phyloP scores from a whole-genome alignment of 2,329 filamentous ascomycete species.

The Aspergillus fumigatiaffinis region DNA sequence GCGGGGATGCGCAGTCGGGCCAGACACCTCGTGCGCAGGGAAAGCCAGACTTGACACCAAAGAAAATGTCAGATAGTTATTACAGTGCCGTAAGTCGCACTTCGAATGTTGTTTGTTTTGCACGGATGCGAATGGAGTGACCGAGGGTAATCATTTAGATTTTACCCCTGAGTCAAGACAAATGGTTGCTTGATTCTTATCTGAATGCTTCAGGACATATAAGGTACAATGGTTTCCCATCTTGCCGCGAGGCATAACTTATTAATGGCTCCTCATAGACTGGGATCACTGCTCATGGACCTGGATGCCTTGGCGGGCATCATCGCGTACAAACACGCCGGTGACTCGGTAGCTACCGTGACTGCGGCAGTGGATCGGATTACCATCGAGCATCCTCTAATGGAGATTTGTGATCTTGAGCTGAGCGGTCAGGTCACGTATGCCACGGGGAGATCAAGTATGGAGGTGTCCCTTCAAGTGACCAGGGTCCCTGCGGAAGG shows the following conservation, averaged over 20 bases:
- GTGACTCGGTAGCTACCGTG: constrained; percentile 60
- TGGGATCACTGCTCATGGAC: constrained; percentile 75
- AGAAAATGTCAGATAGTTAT: constrained; percentile 68
- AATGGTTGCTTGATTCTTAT: constrained; percentile 74
- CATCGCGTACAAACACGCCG: constrained; percentile 69
- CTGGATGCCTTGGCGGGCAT: constrained; percentile 73
- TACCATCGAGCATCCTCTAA: constrained; percentile 65
- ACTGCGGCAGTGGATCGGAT: constrained; percentile 63
- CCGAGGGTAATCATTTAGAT: constrained; percentile 42
- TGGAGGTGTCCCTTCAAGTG: constrained; percentile 71
- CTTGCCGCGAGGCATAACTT: background rate
- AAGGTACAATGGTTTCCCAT: constrained; percentile 46
- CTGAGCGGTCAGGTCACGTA: constrained; percentile 67
- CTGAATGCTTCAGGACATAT: constrained; percentile 73
- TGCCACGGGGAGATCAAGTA: constrained; percentile 67
- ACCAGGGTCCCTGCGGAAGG: constrained; percentile 62
- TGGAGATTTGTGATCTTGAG: constrained; percentile 74
- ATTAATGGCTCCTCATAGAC: constrained; percentile 32
- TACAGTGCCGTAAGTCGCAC: constrained; percentile 56
- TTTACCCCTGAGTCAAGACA: constrained; percentile 67
- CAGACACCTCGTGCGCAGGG: constrained; percentile 19
- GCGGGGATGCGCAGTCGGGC: constrained; percentile 35
- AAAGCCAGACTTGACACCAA: constrained; percentile 59
- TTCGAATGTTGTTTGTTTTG: constrained; percentile 2
- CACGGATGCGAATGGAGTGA: constrained; percentile 14